These are phyloP conservation scores for Aspergillus unguis DNA, from an alignment of 2,329 filamentous ascomycete genomes.

Conservation along the genomic window DNA sequence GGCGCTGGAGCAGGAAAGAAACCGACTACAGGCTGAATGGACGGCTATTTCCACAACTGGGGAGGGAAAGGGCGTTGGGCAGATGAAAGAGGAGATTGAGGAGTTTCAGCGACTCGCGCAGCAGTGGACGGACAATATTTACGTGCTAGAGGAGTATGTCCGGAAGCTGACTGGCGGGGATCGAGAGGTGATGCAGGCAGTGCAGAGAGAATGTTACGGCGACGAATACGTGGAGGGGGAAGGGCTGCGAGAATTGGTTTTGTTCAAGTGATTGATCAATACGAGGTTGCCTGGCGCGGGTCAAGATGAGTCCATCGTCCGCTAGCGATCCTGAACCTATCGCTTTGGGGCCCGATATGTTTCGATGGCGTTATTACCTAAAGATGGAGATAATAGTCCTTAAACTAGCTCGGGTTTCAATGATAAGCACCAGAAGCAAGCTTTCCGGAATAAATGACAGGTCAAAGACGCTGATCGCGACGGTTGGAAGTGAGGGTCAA, in stretches of 20 bases:
- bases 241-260: slow-evolving; percentile 44
- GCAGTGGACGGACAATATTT: slow-evolving; percentile 46
- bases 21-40: slow-evolving; percentile 27
- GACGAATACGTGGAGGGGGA: slow-evolving; percentile 55
- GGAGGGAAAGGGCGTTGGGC: slow-evolving; percentile 34
- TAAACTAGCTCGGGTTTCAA: too few relatives aligned
- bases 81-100: slow-evolving; percentile 33
- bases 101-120: slow-evolving; percentile 24
- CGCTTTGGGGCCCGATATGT: not conserved
- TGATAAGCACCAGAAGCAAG: not conserved
- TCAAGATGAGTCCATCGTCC: not conserved
- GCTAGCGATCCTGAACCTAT: slow-evolving; percentile 2
- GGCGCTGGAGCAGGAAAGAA: slow-evolving; percentile 29
- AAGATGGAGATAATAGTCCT: not conserved
- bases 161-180: slow-evolving; percentile 41
- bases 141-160: slow-evolving; percentile 42
- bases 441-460: not conserved
- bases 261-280: not conserved
- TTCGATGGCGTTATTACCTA: not conserved
- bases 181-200: slow-evolving; percentile 40
- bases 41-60: slow-evolving; percentile 17
- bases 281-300: not conserved
- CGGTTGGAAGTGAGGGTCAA: not conserved
- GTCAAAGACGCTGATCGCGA: not conserved
- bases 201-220: slow-evolving; percentile 50